Percentiles rank a stretch among this genome's conserved stretches.
These are phyloP conservation scores for Pugionium cornutum DNA, from an alignment of 345 rosid genomes.

Conservation along the genomic window DNA sequence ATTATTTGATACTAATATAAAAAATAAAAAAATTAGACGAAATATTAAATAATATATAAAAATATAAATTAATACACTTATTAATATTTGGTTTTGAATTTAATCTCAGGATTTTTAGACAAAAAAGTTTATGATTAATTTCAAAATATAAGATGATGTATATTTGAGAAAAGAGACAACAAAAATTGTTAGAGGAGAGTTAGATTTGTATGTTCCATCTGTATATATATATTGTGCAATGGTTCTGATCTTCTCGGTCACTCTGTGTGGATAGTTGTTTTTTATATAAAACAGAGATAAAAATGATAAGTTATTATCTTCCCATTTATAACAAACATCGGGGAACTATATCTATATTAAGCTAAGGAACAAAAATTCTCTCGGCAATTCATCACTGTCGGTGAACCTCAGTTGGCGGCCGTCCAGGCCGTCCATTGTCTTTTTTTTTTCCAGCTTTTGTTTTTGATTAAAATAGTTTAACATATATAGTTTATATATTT, in stretches of 20 bases:
- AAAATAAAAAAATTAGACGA: too few species aligned
- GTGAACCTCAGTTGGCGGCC: conserved; percentile 40
- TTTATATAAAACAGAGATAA: not conserved
- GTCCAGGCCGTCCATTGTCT: conserved; percentile 21
- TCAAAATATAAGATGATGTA: conserved; percentile 27
- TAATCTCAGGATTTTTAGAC: not conserved
- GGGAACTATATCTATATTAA: conserved; percentile 22
- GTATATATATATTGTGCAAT: conserved; percentile 34
- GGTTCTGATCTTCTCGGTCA: conserved; percentile 36
- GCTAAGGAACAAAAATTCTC: conserved; percentile 31
- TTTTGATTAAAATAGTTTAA: not conserved
- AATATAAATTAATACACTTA: too few species aligned
- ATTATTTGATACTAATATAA: too few species aligned
- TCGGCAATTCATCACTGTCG: conserved; percentile 38
- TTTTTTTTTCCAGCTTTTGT: conserved; percentile 4
- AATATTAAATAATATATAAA: too few species aligned
- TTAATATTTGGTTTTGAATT: too few species aligned
- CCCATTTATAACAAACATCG: conserved; percentile 20
- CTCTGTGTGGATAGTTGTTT: conserved; percentile 16
- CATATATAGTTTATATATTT: not conserved
- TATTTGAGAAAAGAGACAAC: conserved; percentile 34
- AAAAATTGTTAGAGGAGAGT: conserved; percentile 12
- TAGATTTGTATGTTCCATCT: conserved; percentile 30
- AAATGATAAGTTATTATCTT: conserved; percentile 11
- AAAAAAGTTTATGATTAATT: conserved; percentile 13